Base-by-base conservation (phyloP, 2,329 filamentous ascomycete species). In the Stenocarpella maydis region DNA sequence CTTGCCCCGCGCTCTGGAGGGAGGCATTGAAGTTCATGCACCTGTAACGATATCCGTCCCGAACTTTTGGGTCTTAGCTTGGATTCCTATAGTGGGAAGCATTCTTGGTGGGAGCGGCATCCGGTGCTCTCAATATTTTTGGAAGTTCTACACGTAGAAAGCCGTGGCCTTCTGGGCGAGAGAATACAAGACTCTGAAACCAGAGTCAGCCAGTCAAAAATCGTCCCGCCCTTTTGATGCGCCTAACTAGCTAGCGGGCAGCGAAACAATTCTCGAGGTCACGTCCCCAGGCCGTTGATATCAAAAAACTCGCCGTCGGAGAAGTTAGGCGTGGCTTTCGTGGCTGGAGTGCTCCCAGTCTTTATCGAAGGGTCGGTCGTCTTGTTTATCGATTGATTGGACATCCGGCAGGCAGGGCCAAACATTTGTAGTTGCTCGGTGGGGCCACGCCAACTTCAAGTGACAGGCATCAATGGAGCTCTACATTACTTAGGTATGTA, bases 391-490 rank as follows among this genome's bases (percentile, higher is more conserved):
- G 39, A n/a, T 64, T 26, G 26, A 21, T 45, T 9, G 21, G 21
- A 17, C 24, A 39, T 39, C 52, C 53, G 65, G 65, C 64, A 66
- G 64, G 64, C 65, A 58, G 54, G n/a, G 34, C 34, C 64, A n/a
- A n/a, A n/a, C n/a, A n/a, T n/a, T n/a, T n/a, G n/a, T n/a, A 19
- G n/a, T 24, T 39, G 39, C 26, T 60, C 41, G 53, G 21, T 24
- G 52, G 61, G 61, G n/a, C 61, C 21, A 14, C 15, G 63, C 34
- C 49, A n/a, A 45, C 37, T 24, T 43, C n/a, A n/a, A n/a, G 49
- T 31, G 49, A 47, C 64, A 47, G 65, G 65, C 43, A 67, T 54
- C 65, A n/a, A n/a, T n/a, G n/a, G n/a, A n/a, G n/a, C n/a, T n/a
- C n/a, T n/a, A n/a, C n/a, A n/a, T n/a, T n/a, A n/a, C n/a, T n/a